These are phyloP conservation scores for Amphirosellinia nigrospora DNA, from an alignment of 495 filamentous ascomycete genomes.

Conservation along the genomic window DNA sequence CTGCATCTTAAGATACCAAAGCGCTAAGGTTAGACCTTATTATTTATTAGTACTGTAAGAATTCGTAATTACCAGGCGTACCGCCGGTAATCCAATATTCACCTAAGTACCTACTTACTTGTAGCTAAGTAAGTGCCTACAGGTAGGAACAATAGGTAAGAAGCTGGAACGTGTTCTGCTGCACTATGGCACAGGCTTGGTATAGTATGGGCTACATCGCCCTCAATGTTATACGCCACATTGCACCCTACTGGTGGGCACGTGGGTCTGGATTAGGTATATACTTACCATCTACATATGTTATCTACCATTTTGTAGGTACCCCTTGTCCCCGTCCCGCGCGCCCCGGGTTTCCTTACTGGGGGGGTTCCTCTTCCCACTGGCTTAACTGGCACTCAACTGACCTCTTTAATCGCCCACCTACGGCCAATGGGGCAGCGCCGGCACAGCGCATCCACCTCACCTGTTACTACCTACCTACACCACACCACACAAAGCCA, in stretches of 20 bases:
- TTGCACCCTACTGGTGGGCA: background rate
- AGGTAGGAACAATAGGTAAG: background rate
- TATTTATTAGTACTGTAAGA: background rate
- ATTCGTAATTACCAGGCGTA: conserved; percentile 1
- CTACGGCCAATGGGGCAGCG: conserved; percentile 3
- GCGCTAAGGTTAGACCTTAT: background rate
- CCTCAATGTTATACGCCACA: background rate
- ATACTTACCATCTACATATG: no score
- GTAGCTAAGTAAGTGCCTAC: background rate
- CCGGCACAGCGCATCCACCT: conserved; percentile 6
- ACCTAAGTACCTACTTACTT: background rate
- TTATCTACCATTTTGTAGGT: no score
- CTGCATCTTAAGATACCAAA: background rate
- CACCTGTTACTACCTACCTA: background rate
- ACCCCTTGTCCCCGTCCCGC: background rate
- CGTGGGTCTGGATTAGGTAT: background rate
- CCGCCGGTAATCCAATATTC: background rate
- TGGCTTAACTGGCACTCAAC: background rate
- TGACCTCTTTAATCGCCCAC: conserved; percentile 11
- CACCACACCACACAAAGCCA: conserved; percentile 20
- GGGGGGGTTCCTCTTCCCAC: background rate
- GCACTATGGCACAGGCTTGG: background rate
- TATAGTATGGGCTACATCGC: background rate
- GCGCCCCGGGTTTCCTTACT: conserved; percentile 3
- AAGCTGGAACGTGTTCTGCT: conserved; percentile 17